phyloP scores from a whole-genome alignment of 2,329 filamentous ascomycete genomes.

The Cladosporium cucumerinum region DNA sequence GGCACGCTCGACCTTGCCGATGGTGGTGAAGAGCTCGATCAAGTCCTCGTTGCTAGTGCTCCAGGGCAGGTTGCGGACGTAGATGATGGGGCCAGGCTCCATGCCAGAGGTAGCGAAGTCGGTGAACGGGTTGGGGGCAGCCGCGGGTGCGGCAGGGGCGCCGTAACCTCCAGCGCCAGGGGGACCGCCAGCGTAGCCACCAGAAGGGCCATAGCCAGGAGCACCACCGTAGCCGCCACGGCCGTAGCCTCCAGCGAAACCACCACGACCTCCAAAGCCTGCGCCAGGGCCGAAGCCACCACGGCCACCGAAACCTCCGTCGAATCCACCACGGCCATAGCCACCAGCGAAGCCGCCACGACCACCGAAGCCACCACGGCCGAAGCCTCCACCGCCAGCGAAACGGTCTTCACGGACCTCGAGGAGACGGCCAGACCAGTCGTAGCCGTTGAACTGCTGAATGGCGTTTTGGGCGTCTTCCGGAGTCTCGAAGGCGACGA shows the following conservation, averaged over 20 bases:
- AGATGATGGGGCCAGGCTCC: conserved; percentile 80
- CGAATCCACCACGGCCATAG: conserved; percentile 43
- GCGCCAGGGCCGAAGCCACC: conserved; percentile 48
- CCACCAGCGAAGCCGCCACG: conserved; percentile 45
- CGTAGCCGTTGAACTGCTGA: conserved; percentile 95
- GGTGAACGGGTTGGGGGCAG: conserved; percentile 82
- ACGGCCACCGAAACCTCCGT: conserved; percentile 32
- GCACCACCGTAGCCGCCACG: conserved; percentile 50
- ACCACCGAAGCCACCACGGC: conserved; percentile 32
- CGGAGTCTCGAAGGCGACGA: conserved; percentile 91
- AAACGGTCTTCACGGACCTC: conserved; percentile 97
- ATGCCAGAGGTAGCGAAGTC: conserved; percentile 85
- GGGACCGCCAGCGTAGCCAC: conserved; percentile 54
- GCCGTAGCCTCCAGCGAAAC: conserved; percentile 49
- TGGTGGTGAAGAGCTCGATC: conserved; percentile 93
- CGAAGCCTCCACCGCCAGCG: conserved; percentile 56
- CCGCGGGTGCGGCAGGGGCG: conserved; percentile 48
- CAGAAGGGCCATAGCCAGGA: conserved; percentile 52
- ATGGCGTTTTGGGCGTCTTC: conserved; percentile 96
- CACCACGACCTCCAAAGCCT: conserved; percentile 43
- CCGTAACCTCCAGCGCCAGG: conserved; percentile 54
- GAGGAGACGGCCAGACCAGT: conserved; percentile 91
- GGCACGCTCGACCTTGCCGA: conserved; percentile 96
- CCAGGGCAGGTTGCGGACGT: conserved; percentile 97
- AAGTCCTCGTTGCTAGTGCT: conserved; percentile 98